Percentiles rank a stretch among this genome's conserved stretches.
Conservation (phyloP, 495 filamentous ascomycete genomes). For the Penicillium desertorum region DNA sequence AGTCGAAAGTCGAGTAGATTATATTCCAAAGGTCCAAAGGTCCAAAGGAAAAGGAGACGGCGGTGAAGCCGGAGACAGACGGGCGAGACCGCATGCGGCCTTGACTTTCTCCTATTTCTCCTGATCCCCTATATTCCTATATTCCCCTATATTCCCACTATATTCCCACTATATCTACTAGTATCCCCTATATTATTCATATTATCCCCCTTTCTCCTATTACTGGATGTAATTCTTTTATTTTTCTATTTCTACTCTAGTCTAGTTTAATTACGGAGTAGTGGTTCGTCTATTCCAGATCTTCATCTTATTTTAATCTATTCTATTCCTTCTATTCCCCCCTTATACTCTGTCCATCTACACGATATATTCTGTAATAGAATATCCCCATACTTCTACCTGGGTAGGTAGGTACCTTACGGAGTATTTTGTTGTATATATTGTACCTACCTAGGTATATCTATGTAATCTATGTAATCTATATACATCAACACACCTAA, state of each 20-base stretch:
- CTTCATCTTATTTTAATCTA: not conserved
- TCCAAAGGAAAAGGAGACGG: constrained; percentile 12
- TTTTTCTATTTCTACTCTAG: not conserved
- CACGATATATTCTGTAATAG: too few relatives aligned
- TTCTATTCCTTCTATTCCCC: too few relatives aligned
- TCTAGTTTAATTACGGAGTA: too few relatives aligned
- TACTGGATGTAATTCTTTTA: not conserved
- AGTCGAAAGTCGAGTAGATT: not conserved
- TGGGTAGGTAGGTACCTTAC: too few relatives aligned
- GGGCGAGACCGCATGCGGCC: constrained; percentile 25
- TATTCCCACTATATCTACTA: too few relatives aligned
- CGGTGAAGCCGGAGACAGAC: constrained; percentile 16
- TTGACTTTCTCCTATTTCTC: not conserved
- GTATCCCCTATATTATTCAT: too few relatives aligned
- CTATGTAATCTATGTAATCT: too few relatives aligned
- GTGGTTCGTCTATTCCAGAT: not conserved
- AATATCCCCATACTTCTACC: not conserved
- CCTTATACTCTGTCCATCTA: too few relatives aligned
- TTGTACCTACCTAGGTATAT: too few relatives aligned
- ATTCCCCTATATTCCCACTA: too few relatives aligned
- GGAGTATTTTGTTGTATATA: too few relatives aligned
- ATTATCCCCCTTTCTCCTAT: not conserved
- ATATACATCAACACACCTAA: not conserved
- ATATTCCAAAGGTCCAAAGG: not conserved
- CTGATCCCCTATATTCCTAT: not conserved